phyloP scores from a whole-genome alignment of 2,329 filamentous ascomycete species.

The Cladosporium sp. region DNA sequence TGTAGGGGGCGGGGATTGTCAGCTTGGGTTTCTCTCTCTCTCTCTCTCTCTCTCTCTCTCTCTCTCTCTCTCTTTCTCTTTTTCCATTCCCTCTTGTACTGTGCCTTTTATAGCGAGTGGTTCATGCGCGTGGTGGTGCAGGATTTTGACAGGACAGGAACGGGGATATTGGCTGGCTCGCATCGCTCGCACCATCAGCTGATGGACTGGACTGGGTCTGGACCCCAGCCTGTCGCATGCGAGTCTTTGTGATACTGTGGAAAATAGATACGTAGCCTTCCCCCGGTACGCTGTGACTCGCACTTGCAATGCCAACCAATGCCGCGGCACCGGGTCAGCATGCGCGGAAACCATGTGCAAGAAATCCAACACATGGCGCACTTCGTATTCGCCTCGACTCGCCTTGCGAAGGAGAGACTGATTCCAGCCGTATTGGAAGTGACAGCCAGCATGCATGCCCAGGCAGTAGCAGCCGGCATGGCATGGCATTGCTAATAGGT shows the following conservation, averaged over 20 bases:
- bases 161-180: neutral
- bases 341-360: neutral
- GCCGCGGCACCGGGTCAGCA: neutral
- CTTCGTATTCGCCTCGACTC: neutral
- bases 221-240: neutral
- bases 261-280: neutral
- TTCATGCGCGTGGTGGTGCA: neutral
- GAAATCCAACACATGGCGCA: neutral
- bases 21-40: no score
- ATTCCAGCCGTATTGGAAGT: neutral
- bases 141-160: neutral
- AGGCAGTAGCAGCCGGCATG: neutral
- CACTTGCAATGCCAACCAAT: neutral
- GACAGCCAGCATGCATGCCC: neutral
- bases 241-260: neutral
- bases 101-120: neutral
- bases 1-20: no score
- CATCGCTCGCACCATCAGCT: neutral
- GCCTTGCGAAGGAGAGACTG: neutral
- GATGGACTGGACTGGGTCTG: neutral
- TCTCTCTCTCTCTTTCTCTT: neutral
- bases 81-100: neutral
- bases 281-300: no score
- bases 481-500: neutral
- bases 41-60: no score